Conservation (phyloP, 2,329 filamentous ascomycete genomes). For the Aspergillus persii region DNA sequence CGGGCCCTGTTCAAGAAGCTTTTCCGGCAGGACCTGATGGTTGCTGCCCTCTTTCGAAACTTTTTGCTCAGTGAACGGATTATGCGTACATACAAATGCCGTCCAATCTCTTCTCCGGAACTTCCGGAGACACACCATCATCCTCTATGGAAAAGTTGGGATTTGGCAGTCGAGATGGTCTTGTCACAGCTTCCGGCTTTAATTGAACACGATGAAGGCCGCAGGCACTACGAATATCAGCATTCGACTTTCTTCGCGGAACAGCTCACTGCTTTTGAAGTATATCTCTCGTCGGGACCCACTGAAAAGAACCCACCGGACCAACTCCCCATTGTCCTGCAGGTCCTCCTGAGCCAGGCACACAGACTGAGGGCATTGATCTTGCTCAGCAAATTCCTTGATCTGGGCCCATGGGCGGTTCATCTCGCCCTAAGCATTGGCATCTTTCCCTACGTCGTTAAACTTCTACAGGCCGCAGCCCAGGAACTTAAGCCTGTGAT, state of each 20-base stretch:
- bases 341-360: constrained; percentile 93
- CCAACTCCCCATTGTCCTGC: constrained; percentile 91
- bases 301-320: constrained; percentile 85
- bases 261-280: constrained; percentile 93
- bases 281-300: constrained; percentile 82
- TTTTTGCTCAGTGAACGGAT: constrained; percentile 92
- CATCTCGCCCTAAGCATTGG: constrained; percentile 95
- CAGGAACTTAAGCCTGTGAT: constrained; percentile 95
- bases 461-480: constrained; percentile 90
- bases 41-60: constrained; percentile 95
- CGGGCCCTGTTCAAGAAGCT: constrained; percentile 92
- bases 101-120: constrained; percentile 85
- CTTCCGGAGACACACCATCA: constrained; percentile 96
- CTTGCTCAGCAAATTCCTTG: constrained; percentile 86
- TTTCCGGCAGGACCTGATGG: constrained; percentile 96
- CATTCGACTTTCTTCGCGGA: constrained; percentile 97
- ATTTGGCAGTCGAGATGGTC: constrained; percentile 93
- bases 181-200: constrained; percentile 83
- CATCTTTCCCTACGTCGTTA: constrained; percentile 98
- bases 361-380: constrained; percentile 89
- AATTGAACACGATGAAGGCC: constrained; percentile 69
- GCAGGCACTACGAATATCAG: constrained; percentile 82
- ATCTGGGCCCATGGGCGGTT: constrained; percentile 97
- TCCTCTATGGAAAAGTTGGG: constrained; percentile 95
- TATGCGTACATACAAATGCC: constrained; percentile 94